These are phyloP conservation scores for Pseudotsuga menziesii DNA, from an alignment of 75 land plant genomes.

Conservation along the genomic window DNA sequence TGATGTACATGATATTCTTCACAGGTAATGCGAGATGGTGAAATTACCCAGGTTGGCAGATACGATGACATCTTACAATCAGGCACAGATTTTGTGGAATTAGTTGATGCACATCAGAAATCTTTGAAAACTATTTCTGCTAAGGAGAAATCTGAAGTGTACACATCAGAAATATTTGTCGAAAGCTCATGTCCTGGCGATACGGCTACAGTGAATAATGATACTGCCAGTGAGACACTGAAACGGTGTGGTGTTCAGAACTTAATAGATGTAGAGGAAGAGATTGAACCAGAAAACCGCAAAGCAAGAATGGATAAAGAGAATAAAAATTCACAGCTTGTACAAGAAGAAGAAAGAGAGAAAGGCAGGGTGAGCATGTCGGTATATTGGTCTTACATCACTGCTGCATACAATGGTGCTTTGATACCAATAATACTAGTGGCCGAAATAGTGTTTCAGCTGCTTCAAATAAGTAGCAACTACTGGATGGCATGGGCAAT, in stretches of 20 bases:
- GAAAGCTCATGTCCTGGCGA: not conserved
- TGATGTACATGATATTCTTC: not conserved
- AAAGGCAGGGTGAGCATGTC: slow-evolving; percentile 55
- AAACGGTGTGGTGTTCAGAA: not conserved
- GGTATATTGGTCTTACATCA: slow-evolving; percentile 87
- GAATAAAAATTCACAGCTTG: slow-evolving; percentile 41
- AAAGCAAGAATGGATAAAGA: slow-evolving; percentile 13
- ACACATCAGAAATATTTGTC: not conserved
- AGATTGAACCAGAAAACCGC: slow-evolving; percentile 12
- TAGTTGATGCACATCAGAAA: slow-evolving; percentile 68
- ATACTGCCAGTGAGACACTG: not conserved
- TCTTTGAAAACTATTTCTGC: slow-evolving; percentile 43
- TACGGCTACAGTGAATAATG: not conserved
- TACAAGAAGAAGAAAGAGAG: slow-evolving; percentile 74
- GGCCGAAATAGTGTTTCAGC: slow-evolving; percentile 63
- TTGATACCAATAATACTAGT: slow-evolving; percentile 49
- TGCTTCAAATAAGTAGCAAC: slow-evolving; percentile 75
- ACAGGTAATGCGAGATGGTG: slow-evolving; percentile 84
- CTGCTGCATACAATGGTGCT: slow-evolving; percentile 50
- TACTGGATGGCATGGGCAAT: slow-evolving; percentile 98
- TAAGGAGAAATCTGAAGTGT: not conserved
- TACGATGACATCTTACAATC: slow-evolving; percentile 52
- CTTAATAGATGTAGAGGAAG: slow-evolving; percentile 4
- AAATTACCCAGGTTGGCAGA: slow-evolving; percentile 64
- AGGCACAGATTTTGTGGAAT: slow-evolving; percentile 57